A percentile compares a stretch with the other conserved stretches of the same genome.
Conservation (phyloP, 192 early-diverging fungal species). For the Coemansia sp. region DNA sequence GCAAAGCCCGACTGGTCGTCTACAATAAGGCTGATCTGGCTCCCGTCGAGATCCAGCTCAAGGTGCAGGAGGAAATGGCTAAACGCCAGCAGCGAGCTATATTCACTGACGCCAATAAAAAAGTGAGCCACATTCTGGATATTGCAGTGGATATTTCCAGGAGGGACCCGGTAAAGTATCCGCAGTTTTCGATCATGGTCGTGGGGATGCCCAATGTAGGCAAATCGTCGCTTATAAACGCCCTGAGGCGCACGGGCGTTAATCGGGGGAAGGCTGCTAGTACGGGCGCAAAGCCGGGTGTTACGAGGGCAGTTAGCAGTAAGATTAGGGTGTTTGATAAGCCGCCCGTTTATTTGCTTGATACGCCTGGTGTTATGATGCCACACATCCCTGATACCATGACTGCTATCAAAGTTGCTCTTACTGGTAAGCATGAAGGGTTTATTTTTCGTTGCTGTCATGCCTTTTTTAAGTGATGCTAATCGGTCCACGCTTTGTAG, state of each 20-base stretch:
- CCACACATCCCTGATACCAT: constrained; percentile 82
- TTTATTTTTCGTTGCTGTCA: neutral
- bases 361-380: constrained; percentile 92
- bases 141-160: constrained; percentile 58
- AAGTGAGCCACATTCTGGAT: constrained; percentile 68
- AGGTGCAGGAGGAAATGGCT: constrained; percentile 24
- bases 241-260: constrained; percentile 74
- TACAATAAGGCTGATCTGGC: constrained; percentile 95
- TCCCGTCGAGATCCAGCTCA: constrained; percentile 52
- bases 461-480: neutral
- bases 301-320: constrained; percentile 73
- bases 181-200: constrained; percentile 65
- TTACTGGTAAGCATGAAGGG: constrained; percentile 61
- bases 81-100: constrained; percentile 56
- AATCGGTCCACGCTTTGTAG: constrained; percentile 7
- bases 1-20: constrained; percentile 72
- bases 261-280: constrained; percentile 75
- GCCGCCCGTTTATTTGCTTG: constrained; percentile 89
- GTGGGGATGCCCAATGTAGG: constrained; percentile 98
- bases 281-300: constrained; percentile 84
- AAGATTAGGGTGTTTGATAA: constrained; percentile 82
- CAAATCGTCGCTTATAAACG: constrained; percentile 90
- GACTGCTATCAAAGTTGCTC: constrained; percentile 81
- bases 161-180: constrained; percentile 41
- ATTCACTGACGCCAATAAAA: constrained; percentile 67